Base-by-base conservation (phyloP, 1,139 yeast genomes). In the Taphrina confusa region DNA sequence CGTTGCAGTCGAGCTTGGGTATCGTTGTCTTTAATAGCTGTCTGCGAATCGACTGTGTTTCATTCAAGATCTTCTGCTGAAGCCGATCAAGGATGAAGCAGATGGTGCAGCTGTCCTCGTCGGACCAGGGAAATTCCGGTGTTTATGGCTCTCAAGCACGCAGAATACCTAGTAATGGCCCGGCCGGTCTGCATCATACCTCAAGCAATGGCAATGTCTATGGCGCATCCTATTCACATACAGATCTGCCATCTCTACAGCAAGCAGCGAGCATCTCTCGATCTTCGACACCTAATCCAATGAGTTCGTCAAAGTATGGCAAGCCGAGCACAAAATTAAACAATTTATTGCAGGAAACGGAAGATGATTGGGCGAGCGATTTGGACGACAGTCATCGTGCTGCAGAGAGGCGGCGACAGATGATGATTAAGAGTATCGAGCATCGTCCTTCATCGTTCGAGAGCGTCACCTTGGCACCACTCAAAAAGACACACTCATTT, bases 331-430 rank as follows among this genome's bases (percentile, higher is more conserved):
- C 54, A 22, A 47, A 47, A 30, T 46, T 46, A 30, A 56, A 46
- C 20, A 47, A 56, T 22, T 30, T 56, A 39, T 33, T 56, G 30
- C 54, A 44, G 27, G 54, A 46, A 18, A 34, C 51, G 23, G 60
- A 56, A 20, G 60, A 56, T 18, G 60, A 56, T 23, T 56, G 60
- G 60, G 60, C 54, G 40, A 37, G 54, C 36, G 60, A 56, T n/a
- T 28, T 54, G 34, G 60, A 56, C 18, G 60, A 56, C 22, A 34
- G 46, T 1, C 14, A 36, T 8, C 60, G 47, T 5, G 60, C 54
- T n/a, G 60, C 60, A 4, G 47, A 47, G 28, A 27, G 60, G 9
- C 28, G 54, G 12, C 14, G 44, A 14, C 54, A 56, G 40, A 37
- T 46, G 54, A 44, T 42, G 45, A 54, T 54, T 34, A 56, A 56